Conservation (phyloP, 768 basidiomycete species). For the Harrya chromipes region DNA sequence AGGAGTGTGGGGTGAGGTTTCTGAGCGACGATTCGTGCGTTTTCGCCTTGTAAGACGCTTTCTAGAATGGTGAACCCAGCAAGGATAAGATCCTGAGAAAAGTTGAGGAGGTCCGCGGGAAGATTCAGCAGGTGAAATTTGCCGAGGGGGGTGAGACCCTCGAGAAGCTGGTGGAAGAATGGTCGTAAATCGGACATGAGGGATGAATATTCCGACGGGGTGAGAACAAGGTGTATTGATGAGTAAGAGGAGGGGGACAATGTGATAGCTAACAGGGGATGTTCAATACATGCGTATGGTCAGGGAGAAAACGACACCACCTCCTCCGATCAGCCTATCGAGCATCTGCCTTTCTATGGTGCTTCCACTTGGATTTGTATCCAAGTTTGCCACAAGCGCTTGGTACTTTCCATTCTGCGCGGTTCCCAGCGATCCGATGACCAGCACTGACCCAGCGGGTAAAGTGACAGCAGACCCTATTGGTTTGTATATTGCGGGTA, state of each 20-base stretch:
- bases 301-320: constrained; percentile 36
- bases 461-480: constrained; percentile 23
- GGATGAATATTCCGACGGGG: constrained; percentile 56
- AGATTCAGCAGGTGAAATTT: constrained; percentile 65
- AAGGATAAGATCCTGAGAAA: constrained; percentile 59
- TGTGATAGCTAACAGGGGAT: constrained; percentile 46
- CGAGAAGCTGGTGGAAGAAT: constrained; percentile 59
- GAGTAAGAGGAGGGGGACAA: constrained; percentile 55
- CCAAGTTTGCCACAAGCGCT: constrained; percentile 57
- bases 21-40: constrained; percentile 59
- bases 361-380: constrained; percentile 36
- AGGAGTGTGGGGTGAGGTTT: constrained; percentile 54
- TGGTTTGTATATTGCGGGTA: constrained; percentile 13
- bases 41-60: constrained; percentile 30
- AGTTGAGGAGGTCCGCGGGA: constrained; percentile 37
- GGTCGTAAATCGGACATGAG: constrained; percentile 50
- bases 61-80: constrained; percentile 64
- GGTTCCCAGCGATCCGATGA: constrained; percentile 73
- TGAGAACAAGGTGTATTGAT: constrained; percentile 66
- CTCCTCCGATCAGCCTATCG: constrained; percentile 78
- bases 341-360: constrained; percentile 76
- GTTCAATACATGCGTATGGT: neutral
- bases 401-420: constrained; percentile 83
- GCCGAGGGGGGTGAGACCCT: constrained; percentile 62
- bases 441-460: constrained; percentile 53